phyloP scores from a whole-genome alignment of 768 basidiomycete species.

The Cubamyces sp. region DNA sequence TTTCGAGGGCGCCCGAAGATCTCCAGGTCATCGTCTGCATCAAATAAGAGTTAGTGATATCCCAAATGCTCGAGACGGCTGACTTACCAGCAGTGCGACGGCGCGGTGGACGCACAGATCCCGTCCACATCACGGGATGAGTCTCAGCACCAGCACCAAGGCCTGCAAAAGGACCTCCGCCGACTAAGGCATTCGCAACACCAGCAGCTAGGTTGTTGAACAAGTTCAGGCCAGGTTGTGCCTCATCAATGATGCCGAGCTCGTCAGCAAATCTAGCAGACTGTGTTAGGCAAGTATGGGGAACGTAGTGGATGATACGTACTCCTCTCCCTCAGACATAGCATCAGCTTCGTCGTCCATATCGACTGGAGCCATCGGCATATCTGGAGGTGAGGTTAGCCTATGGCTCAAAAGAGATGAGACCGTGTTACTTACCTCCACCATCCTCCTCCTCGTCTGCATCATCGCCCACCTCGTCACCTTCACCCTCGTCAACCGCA shows the following conservation, averaged over 20 bases:
- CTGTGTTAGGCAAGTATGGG: background rate
- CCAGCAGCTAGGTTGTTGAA: constrained; percentile 60
- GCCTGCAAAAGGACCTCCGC: constrained; percentile 9
- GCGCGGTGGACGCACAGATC: constrained; percentile 53
- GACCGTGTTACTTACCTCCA: constrained; percentile 53
- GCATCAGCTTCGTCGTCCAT: constrained; percentile 37
- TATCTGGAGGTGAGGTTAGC: constrained; percentile 18
- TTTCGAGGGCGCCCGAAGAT: constrained; percentile 68
- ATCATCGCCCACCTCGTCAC: constrained; percentile 43
- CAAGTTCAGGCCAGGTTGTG: constrained; percentile 36
- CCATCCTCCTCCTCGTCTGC: constrained; percentile 59
- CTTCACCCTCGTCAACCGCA: constrained; percentile 39
- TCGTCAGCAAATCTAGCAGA: constrained; percentile 37
- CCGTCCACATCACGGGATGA: constrained; percentile 34
- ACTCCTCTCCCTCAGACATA: constrained; percentile 39
- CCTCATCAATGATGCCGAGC: constrained; percentile 37
- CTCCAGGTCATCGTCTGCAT: constrained; percentile 55
- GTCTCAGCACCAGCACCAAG: constrained; percentile 42
- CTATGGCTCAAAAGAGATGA: background rate
- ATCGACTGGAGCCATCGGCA: constrained; percentile 35
- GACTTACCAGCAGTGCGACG: constrained; percentile 50
- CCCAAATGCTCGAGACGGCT: constrained; percentile 9
- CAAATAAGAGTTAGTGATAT: background rate
- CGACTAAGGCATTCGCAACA: constrained; percentile 43
- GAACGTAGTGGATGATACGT: constrained; percentile 5